Evolutionary conservation across 345 rosid species (phyloP).

Genomic region (Camelina hispida): DNA sequence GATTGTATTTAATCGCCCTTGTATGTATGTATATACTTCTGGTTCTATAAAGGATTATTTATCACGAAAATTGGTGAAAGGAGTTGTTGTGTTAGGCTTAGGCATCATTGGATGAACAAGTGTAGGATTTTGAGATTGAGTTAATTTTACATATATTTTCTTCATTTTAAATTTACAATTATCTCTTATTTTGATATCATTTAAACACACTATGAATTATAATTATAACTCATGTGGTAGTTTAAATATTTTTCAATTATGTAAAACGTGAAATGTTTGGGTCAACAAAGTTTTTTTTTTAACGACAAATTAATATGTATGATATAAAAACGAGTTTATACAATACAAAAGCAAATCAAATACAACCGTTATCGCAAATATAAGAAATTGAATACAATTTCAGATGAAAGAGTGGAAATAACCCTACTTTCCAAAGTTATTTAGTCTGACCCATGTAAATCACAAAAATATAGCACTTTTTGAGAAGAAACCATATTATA

Average conservation of each 20-base stretch:
- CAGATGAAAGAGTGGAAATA: too few relatives aligned
- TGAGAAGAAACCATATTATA: background rate
- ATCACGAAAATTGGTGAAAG: background rate
- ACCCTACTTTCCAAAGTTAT: too few relatives aligned
- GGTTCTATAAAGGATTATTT: conserved; percentile 5
- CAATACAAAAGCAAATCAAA: too few relatives aligned
- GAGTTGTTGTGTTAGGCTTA: background rate
- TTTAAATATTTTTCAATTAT: too few relatives aligned
- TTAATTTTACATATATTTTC: background rate
- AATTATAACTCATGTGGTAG: too few relatives aligned
- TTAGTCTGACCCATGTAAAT: background rate
- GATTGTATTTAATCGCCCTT: conserved; percentile 26
- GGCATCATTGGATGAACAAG: background rate
- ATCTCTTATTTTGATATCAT: too few relatives aligned
- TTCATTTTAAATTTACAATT: background rate
- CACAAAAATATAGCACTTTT: too few relatives aligned
- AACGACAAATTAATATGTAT: too few relatives aligned
- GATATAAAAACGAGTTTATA: too few relatives aligned
- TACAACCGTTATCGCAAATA: too few relatives aligned
- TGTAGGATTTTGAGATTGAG: background rate
- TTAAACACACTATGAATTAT: too few relatives aligned
- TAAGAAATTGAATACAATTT: too few relatives aligned
- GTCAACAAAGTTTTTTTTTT: background rate
- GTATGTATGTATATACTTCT: conserved; percentile 24
- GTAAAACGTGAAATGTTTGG: background rate